phyloP scores from a whole-genome alignment of 768 basidiomycete genomes.

The Auricularia sp. region DNA sequence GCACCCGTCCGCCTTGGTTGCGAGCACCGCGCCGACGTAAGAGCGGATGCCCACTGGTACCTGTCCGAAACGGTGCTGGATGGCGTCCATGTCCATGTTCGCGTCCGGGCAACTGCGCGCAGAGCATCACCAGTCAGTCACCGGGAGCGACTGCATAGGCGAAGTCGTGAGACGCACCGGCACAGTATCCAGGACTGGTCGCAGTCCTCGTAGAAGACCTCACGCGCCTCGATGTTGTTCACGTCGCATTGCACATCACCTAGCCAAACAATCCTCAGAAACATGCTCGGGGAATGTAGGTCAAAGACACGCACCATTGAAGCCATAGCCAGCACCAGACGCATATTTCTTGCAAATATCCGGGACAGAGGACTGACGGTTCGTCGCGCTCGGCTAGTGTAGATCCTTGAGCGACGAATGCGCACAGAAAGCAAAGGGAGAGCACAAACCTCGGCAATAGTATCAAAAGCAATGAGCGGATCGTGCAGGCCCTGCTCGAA shows the following conservation, averaged over 20 bases:
- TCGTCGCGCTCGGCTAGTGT: not conserved
- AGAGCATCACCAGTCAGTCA: too few species aligned
- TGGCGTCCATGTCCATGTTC: not conserved
- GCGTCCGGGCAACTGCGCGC: not conserved
- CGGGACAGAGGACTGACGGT: not conserved
- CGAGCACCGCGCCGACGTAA: not conserved
- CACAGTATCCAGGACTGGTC: not conserved
- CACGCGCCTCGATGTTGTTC: not conserved
- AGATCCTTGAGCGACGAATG: too few species aligned
- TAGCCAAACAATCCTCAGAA: not conserved
- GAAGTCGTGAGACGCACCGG: not conserved
- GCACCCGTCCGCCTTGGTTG: not conserved
- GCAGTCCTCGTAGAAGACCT: not conserved
- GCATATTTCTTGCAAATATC: not conserved
- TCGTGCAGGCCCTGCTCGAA: not conserved
- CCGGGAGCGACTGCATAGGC: too few species aligned
- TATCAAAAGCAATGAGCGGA: not conserved
- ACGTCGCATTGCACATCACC: not conserved
- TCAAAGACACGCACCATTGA: not conserved
- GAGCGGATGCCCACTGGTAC: not conserved
- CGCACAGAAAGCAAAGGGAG: not conserved
- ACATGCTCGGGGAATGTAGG: too few species aligned
- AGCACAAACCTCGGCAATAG: not conserved
- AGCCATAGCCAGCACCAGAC: not conserved
- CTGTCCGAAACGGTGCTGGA: not conserved